Evolutionary conservation across 805 yeast species (phyloP).

Genomic region (Wickerhamomyces ciferrii): DNA sequence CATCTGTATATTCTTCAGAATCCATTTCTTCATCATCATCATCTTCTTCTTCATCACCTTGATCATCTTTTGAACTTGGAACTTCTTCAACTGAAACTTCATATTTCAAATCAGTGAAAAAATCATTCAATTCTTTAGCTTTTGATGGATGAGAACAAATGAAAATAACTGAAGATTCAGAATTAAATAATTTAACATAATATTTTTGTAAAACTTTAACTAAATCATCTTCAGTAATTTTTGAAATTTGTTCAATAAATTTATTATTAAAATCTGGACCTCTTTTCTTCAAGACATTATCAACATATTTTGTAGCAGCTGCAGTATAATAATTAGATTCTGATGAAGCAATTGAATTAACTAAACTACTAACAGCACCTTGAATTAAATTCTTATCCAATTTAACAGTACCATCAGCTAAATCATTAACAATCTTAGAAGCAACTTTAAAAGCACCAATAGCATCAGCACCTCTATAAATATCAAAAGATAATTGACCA

Average conservation of each 20-base stretch:
- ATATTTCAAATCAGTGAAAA: constrained; percentile 54
- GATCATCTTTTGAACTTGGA: constrained; percentile 10
- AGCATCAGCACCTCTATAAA: constrained; percentile 84
- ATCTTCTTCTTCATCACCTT: constrained; percentile 12
- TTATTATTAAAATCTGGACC: constrained; percentile 59
- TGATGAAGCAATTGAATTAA: constrained; percentile 61
- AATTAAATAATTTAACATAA: constrained; percentile 59
- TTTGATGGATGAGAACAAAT: constrained; percentile 71
- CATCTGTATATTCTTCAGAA: constrained; percentile 9
- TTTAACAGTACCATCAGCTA: constrained; percentile 44
- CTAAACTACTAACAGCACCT: constrained; percentile 74
- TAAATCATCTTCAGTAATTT: constrained; percentile 50
- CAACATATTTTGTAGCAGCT: constrained; percentile 60
- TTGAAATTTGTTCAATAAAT: constrained; percentile 48
- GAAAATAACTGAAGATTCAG: constrained; percentile 53
- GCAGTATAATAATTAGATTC: constrained; percentile 65
- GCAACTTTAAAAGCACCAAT: constrained; percentile 57
- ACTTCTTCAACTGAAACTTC: constrained; percentile 53
- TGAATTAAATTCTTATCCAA: constrained; percentile 59
- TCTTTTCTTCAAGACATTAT: constrained; percentile 59
- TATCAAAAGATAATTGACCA: constrained; percentile 59
- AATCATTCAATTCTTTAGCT: constrained; percentile 37
- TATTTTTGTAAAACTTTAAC: constrained; percentile 47
- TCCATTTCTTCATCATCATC: constrained; percentile 16
- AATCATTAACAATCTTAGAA: constrained; percentile 55